A percentile compares a stretch with the other conserved stretches of the same genome.
phyloP scores from a whole-genome alignment of 2,329 filamentous ascomycete species.

The Paecilomyces sp. region DNA sequence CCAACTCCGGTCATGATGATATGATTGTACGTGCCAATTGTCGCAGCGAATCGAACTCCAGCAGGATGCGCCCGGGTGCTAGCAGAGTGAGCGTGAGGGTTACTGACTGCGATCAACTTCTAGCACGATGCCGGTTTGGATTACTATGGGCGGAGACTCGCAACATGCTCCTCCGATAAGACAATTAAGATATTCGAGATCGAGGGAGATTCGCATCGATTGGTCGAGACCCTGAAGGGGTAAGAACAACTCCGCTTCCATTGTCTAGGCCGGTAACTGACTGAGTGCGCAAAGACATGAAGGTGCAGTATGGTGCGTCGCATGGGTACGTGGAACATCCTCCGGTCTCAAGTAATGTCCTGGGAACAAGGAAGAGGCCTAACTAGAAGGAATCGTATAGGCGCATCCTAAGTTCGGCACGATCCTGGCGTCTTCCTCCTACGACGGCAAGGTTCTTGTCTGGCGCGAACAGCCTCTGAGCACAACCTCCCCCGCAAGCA shows the following conservation, averaged over 20 bases:
- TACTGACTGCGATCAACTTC: constrained; percentile 4
- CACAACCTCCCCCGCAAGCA: constrained; percentile 31
- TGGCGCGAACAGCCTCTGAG: constrained; percentile 72
- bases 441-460: constrained; percentile 97
- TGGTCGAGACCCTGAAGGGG: constrained; percentile 93
- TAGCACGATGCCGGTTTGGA: constrained; percentile 97
- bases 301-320: constrained; percentile 94
- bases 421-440: constrained; percentile 89
- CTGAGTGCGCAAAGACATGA: constrained; percentile 61
- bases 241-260: constrained; percentile 33
- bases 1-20: constrained; percentile 89
- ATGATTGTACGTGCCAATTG: constrained; percentile 77
- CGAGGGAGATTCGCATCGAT: constrained; percentile 80
- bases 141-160: constrained; percentile 93
- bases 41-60: background rate
- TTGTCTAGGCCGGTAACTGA: background rate
- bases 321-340: constrained; percentile 57
- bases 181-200: constrained; percentile 99
- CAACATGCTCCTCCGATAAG: constrained; percentile 95
- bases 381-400: constrained; percentile 21
- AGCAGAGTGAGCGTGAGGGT: background rate
- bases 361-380: constrained; percentile 6
- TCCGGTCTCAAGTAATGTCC: background rate
- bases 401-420: constrained; percentile 98
- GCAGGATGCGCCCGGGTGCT: background rate